Percentiles rank a stretch among this genome's conserved stretches.
Conservation (phyloP, 768 basidiomycete genomes). For the Plicaturopsis crispa region DNA sequence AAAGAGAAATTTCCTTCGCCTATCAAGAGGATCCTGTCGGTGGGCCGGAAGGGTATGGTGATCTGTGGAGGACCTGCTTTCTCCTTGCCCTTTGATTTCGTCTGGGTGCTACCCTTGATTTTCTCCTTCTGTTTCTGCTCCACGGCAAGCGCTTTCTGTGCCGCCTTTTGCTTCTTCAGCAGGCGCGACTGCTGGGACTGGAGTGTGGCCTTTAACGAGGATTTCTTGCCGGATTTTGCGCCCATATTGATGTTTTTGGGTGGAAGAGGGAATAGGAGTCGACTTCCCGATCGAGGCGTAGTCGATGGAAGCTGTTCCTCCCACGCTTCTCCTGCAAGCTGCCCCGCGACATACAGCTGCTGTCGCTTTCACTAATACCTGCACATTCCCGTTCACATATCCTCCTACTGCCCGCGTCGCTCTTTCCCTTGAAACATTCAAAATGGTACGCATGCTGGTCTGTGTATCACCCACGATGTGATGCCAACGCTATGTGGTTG, state of each 20-base stretch:
- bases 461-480: background rate
- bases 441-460: slow-evolving; percentile 23
- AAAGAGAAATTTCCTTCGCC: slow-evolving; percentile 98
- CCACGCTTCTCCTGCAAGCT: slow-evolving; percentile 8
- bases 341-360: slow-evolving; percentile 3
- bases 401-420: slow-evolving; percentile 15
- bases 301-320: slow-evolving; percentile 8
- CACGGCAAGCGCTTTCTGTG: slow-evolving; percentile 44
- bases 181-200: slow-evolving; percentile 64
- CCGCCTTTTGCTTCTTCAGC: slow-evolving; percentile 47
- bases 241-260: slow-evolving; percentile 23
- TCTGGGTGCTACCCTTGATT: slow-evolving; percentile 3
- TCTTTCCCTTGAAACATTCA: slow-evolving; percentile 15
- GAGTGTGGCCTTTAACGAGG: slow-evolving; percentile 55
- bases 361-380: slow-evolving; percentile 19
- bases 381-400: slow-evolving; percentile 3
- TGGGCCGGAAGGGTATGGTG: slow-evolving; percentile 57
- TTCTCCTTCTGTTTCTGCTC: slow-evolving; percentile 30
- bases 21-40: slow-evolving; percentile 67
- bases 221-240: slow-evolving; percentile 40
- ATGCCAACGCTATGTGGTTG: background rate
- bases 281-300: too few species aligned
- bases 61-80: slow-evolving; percentile 29
- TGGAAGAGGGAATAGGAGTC: background rate
- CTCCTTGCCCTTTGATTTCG: slow-evolving; percentile 18